Evolutionary conservation across 2,329 filamentous ascomycete species (phyloP), one percentile per base, ranked within the genome.

Genomic region (Lachnellula suecica): DNA sequence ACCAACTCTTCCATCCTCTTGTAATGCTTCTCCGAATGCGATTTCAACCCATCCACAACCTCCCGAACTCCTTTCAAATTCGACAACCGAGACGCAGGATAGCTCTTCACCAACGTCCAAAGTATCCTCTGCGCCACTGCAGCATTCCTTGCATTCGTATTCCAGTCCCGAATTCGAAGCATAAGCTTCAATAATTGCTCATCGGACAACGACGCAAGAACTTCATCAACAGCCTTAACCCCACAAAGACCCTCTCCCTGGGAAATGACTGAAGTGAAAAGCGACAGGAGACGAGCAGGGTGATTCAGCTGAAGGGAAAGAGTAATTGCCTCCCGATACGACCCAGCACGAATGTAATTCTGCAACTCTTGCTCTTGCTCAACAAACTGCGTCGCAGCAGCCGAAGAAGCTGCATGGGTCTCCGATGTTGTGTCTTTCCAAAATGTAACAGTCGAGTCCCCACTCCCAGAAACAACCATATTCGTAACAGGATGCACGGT

Each of bases 281-380:
- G 79, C 19, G 82, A 81, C 19, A 99, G 84, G 0, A 99, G 79
- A 8, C 93, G 84, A 29, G 87, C 92, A 0, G 94, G 94, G 65
- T 99, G 94, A 70, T 99, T 96, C 53, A 99, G 86, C 65, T 95
- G 89, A 15, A 99, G 79, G 0, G 94, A 92, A 31, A 99, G 79
- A 0, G 88, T 90, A 63, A 99, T 96, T 34, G 93, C 95, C 70
- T 96, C 89, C 52, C 93, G 86, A 74, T 95, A 97, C 45, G 91
- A 91, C 29, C 89, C 89, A 2, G 87, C 80, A 58, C 91, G 85
- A 57, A 97, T 93, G 71, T 94, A 90, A 69, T 99, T 99, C 66
- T 96, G 86, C 7, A 99, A 79, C 65, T 93, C 84, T 67, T 99
- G 94, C 66, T 97, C 93, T 70, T 97, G 90, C 72, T 99, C 93